phyloP scores from a whole-genome alignment of 345 rosid species.

The Eucalyptus sp. region DNA sequence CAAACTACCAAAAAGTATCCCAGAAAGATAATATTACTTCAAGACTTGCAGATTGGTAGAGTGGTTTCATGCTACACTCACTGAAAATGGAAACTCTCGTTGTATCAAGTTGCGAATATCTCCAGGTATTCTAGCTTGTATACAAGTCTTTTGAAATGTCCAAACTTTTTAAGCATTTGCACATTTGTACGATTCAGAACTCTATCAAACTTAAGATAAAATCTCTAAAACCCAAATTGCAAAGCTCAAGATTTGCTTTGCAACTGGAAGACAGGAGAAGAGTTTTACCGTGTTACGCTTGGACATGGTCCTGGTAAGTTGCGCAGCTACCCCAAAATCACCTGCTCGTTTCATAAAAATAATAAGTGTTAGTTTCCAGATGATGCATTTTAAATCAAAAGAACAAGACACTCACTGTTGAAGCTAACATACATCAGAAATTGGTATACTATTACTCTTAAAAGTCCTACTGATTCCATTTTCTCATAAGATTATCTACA shows the following conservation, averaged over 20 bases:
- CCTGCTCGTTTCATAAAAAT: conserved; percentile 32
- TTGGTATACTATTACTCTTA: neutral
- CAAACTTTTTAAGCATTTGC: neutral
- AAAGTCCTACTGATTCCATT: neutral
- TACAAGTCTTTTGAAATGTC: neutral
- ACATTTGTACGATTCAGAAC: neutral
- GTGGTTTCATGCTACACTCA: neutral
- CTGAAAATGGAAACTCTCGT: neutral
- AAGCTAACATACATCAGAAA: neutral
- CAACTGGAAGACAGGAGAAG: neutral
- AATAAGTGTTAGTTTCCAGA: neutral
- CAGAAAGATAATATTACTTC: neutral
- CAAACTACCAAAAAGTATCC: neutral
- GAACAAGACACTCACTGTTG: neutral
- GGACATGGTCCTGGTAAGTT: conserved; percentile 98
- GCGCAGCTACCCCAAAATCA: conserved; percentile 99
- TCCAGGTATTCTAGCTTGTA: neutral
- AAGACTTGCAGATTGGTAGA: neutral
- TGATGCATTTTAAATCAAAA: neutral
- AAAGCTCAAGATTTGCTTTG: neutral
- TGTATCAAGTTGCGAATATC: neutral
- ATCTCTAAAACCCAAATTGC: neutral
- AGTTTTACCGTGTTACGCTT: conserved; percentile 82
- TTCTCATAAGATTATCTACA: neutral
- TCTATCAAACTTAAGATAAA: neutral